phyloP scores from a whole-genome alignment of 192 early-diverging fungal genomes.

The Coemansia sp. region DNA sequence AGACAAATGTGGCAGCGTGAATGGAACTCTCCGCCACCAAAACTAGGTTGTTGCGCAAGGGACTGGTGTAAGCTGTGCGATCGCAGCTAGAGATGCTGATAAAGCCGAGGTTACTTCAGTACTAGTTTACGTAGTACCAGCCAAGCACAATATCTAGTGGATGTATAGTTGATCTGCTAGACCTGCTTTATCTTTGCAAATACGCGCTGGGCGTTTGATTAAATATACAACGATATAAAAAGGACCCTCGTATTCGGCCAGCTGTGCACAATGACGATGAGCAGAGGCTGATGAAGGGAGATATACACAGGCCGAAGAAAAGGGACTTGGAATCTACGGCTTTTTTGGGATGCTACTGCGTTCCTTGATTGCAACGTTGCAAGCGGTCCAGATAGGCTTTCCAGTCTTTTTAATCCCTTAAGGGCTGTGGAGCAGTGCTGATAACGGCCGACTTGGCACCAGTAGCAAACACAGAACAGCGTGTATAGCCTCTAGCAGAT shows the following conservation, averaged over 20 bases:
- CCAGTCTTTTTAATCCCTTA: constrained; percentile 2
- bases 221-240: neutral
- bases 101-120: neutral
- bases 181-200: neutral
- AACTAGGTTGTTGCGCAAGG: neutral
- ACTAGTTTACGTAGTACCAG: neutral
- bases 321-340: constrained; percentile 2
- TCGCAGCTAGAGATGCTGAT: neutral
- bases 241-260: neutral
- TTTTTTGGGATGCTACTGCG: constrained; percentile 5
- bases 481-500: neutral
- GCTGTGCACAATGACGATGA: neutral
- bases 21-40: constrained; percentile 3
- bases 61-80: neutral
- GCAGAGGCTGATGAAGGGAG: neutral
- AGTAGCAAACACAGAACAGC: neutral
- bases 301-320: constrained; percentile 5
- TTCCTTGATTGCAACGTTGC: neutral
- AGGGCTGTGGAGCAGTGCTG: neutral
- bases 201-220: neutral
- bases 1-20: constrained; percentile 2
- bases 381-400: constrained; percentile 8
- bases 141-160: neutral
- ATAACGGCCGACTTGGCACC: neutral
- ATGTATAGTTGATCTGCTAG: neutral